phyloP scores from a whole-genome alignment of 1,284 basidiomycete genomes.

The Gastroboletus turbinatus region DNA sequence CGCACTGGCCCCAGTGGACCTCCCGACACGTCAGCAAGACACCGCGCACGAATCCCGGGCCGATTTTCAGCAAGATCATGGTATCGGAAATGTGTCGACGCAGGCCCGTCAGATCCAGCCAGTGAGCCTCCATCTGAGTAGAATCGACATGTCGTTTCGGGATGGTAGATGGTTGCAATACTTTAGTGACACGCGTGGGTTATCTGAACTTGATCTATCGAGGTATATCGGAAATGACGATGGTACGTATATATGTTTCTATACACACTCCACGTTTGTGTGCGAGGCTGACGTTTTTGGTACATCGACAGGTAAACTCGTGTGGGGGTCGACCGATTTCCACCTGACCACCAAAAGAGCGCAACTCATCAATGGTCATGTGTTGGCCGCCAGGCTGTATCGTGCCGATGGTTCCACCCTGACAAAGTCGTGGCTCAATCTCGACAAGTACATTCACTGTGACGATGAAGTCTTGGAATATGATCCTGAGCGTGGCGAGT shows the following conservation, averaged over 20 bases:
- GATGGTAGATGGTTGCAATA: conserved; percentile 3
- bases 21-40: neutral
- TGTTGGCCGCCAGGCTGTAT: conserved; percentile 1
- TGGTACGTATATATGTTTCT: neutral
- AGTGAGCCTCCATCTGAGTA: neutral
- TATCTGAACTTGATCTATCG: conserved; percentile 4
- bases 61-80: neutral
- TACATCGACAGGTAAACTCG: neutral
- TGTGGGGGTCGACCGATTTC: conserved; percentile 1
- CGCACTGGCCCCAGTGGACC: neutral
- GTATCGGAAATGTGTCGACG: too few relatives aligned
- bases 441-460: conserved; percentile 2
- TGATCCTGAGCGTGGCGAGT: conserved; percentile 1
- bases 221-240: conserved; percentile 6
- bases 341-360: neutral
- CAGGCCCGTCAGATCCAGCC: neutral
- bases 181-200: neutral
- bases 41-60: neutral
- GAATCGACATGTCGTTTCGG: neutral
- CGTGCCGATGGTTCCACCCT: neutral
- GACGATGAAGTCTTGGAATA: conserved; percentile 7
- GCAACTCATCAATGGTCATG: neutral
- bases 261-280: neutral
- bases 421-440: conserved; percentile 2
- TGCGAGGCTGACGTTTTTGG: neutral